These are phyloP conservation scores for Fraxinus americana DNA, from an alignment of 257 asterid genomes.

Conservation along the genomic window DNA sequence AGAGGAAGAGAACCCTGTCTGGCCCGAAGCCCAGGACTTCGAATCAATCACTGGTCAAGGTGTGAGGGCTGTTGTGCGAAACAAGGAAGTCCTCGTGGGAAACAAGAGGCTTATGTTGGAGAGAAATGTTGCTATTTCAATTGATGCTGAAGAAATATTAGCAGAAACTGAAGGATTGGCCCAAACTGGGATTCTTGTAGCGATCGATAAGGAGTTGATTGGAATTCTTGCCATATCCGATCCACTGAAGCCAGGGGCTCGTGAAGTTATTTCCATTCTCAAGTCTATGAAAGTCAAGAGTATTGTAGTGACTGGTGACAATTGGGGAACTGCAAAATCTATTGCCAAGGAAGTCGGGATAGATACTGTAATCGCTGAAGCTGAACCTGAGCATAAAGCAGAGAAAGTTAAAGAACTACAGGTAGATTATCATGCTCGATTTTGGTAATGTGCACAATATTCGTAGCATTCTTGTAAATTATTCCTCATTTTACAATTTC, in stretches of 20 bases:
- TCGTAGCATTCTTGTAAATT: neutral
- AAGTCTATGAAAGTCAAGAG: conserved; percentile 62
- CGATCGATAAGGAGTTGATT: conserved; percentile 54
- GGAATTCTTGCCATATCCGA: conserved; percentile 72
- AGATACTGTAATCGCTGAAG: conserved; percentile 63
- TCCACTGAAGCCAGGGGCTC: conserved; percentile 74
- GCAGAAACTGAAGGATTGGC: conserved; percentile 60
- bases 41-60: conserved; percentile 85
- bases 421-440: conserved; percentile 31
- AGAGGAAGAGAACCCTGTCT: conserved; percentile 43
- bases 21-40: conserved; percentile 63
- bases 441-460: neutral
- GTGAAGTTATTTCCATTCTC: conserved; percentile 60
- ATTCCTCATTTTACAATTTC: neutral
- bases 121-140: conserved; percentile 43
- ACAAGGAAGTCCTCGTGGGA: conserved; percentile 72
- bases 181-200: conserved; percentile 74
- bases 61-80: conserved; percentile 68
- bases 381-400: conserved; percentile 75
- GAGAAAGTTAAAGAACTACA: conserved; percentile 76
- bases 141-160: conserved; percentile 61
- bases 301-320: conserved; percentile 78
- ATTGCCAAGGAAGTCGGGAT: conserved; percentile 78
- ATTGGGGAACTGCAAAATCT: conserved; percentile 81
- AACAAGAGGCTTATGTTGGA: conserved; percentile 67